Evolutionary conservation across 2,329 filamentous ascomycete species (phyloP).

Genomic region (Aureobasidium mangrovei): DNA sequence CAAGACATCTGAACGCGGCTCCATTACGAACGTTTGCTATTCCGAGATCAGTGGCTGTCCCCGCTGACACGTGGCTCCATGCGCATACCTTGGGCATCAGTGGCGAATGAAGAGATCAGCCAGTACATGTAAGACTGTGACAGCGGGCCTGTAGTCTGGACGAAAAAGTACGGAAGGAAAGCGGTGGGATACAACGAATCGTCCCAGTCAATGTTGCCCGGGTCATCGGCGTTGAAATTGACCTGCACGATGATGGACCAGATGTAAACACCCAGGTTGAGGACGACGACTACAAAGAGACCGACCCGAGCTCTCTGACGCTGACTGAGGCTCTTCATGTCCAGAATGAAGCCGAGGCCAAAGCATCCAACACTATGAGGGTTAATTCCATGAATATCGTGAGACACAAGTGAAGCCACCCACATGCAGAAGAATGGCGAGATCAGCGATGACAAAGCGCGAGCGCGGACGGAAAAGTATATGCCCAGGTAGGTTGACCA

Average conservation of each 20-base stretch:
- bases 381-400: conserved; percentile 35
- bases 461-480: conserved; percentile 12
- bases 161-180: conserved; percentile 12
- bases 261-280: conserved; percentile 32
- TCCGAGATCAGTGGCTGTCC: not conserved
- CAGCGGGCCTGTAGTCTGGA: conserved; percentile 8
- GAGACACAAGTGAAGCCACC: not conserved
- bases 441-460: conserved; percentile 7
- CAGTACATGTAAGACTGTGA: conserved; percentile 14
- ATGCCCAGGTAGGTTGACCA: conserved; percentile 10
- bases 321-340: conserved; percentile 55
- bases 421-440: conserved; percentile 14
- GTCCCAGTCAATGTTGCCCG: conserved; percentile 11
- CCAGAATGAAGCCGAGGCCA: conserved; percentile 49
- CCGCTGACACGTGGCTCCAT: not conserved
- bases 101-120: conserved; percentile 11
- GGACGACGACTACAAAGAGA: conserved; percentile 37
- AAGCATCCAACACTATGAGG: conserved; percentile 36
- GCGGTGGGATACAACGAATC: not conserved
- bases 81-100: conserved; percentile 2
- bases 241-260: conserved; percentile 12
- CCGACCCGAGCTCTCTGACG: conserved; percentile 39
- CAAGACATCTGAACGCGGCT: conserved; percentile 8
- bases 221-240: conserved; percentile 8
- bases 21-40: conserved; percentile 9